Evolutionary conservation across 2,329 filamentous ascomycete species (phyloP), one percentile per base, ranked within the genome.

Genomic region (Phialemoniopsis sp.): DNA sequence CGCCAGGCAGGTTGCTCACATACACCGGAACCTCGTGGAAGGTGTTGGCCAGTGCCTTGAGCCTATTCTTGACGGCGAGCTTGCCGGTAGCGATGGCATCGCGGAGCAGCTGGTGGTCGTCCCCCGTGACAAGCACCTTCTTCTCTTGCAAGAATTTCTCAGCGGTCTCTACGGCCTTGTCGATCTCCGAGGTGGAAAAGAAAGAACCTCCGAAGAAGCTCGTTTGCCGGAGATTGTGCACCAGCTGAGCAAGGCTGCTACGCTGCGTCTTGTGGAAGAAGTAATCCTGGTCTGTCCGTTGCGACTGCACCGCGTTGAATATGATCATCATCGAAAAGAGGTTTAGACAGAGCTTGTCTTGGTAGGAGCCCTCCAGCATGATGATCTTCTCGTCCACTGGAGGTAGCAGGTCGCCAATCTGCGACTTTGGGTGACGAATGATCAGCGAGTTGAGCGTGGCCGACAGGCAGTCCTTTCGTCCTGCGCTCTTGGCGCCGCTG

Each of bases 161-260:
- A 1, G 85, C 83, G 28, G 80, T 81, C 19, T 85, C 71, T 1
- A 93, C 59, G 0, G 86, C 78, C 19, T 69, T 77, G 3, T 60
- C 45, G 4, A 95, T 76, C 40, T 89, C 80, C 1, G 70, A 64
- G 0, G 67, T 60, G 0, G 79, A 78, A 51, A 85, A 89, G 35
- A 89, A 90, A 0, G 84, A 84, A 63, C 87, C 90, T 10, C 79
- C 81, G 59, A 91, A 94, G 54, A 95, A 95, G 36, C 86, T 88
- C 7, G 87, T 83, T 54, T 93, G 85, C 14, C 88, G 79, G 33
- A 95, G 60, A 53, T 96, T 95, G 40, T 73, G 75, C 5, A 95
- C 83, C 3, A 95, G 67, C 38, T 78, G 70, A 18, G 82, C 64
- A 12, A 95, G 66, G 30, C 74, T 72, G 45, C 80, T 83, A 21